Evolutionary conservation across 1,284 basidiomycete species (phyloP).

Genomic region (Irpex sp.): DNA sequence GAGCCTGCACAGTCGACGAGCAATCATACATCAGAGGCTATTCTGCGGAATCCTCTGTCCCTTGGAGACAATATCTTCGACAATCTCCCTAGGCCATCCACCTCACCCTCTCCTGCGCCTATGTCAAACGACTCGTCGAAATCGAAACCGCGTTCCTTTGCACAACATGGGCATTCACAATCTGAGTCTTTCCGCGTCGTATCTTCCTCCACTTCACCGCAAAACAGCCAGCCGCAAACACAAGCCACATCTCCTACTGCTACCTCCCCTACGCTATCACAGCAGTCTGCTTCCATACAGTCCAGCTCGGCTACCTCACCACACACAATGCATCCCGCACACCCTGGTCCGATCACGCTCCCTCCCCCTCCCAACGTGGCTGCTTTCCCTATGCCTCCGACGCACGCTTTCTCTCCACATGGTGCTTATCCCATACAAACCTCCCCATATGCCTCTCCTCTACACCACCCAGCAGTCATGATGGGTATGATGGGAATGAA

Average conservation of each 20-base stretch:
- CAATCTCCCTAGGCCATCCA: constrained; percentile 2
- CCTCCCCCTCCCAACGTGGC: constrained; percentile 53
- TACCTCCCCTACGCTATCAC: background rate
- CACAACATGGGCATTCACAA: constrained; percentile 10
- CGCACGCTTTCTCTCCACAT: constrained; percentile 28
- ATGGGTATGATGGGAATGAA: constrained; percentile 25
- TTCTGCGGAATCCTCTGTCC: background rate
- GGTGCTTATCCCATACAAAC: constrained; percentile 17
- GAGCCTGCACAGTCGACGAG: background rate
- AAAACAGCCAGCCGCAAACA: constrained; percentile 1
- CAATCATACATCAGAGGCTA: background rate
- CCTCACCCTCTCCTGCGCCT: constrained; percentile 3
- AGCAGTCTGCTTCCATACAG: background rate
- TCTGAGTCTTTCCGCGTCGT: constrained; percentile 5
- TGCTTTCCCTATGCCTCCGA: constrained; percentile 35
- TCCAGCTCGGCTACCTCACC: constrained; percentile 2
- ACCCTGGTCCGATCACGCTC: constrained; percentile 67
- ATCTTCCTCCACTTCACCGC: background rate
- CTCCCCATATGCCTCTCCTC: constrained; percentile 29
- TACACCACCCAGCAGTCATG: constrained; percentile 31
- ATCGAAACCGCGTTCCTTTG: constrained; percentile 1
- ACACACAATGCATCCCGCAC: constrained; percentile 38
- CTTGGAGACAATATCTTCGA: background rate
- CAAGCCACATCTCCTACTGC: constrained; percentile 1
- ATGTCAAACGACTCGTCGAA: background rate